phyloP scores from a whole-genome alignment of 2,329 filamentous ascomycete genomes.

The Stylonectria norvegica region DNA sequence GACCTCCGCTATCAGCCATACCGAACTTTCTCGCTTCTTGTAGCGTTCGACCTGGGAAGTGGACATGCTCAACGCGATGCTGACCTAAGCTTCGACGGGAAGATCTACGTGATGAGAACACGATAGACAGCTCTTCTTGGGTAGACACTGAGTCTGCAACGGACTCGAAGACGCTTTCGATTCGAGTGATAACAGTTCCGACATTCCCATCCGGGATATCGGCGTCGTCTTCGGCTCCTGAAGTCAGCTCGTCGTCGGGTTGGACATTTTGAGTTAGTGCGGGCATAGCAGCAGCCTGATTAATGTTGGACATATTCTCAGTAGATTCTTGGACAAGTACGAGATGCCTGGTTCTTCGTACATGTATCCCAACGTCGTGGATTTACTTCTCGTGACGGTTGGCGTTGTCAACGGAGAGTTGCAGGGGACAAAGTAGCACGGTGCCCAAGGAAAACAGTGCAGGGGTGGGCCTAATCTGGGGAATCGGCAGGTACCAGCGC shows the following conservation, averaged over 20 bases:
- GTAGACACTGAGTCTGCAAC: conserved; percentile 28
- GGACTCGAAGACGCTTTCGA: conserved; percentile 34
- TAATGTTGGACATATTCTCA: neutral
- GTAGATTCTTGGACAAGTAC: neutral
- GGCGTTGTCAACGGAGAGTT: too few species aligned
- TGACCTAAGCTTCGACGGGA: conserved; percentile 7
- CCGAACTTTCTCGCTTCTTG: conserved; percentile 52
- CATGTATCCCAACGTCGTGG: too few species aligned
- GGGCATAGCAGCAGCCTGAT: conserved; percentile 8
- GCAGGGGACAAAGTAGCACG: too few species aligned
- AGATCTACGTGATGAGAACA: conserved; percentile 22
- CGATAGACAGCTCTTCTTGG: conserved; percentile 27
- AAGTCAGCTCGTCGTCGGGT: conserved; percentile 1
- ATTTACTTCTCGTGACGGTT: too few species aligned
- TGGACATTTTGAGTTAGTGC: conserved; percentile 6
- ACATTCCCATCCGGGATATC: conserved; percentile 21
- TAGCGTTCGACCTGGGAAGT: conserved; percentile 47
- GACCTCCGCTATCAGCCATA: conserved; percentile 23
- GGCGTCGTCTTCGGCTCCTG: conserved; percentile 1
- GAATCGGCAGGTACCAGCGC: conserved; percentile 12
- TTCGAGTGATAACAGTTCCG: conserved; percentile 31
- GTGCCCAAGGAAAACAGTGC: too few species aligned
- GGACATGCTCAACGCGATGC: conserved; percentile 20
- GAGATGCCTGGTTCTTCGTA: too few species aligned
- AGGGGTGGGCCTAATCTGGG: too few species aligned